phyloP scores from a whole-genome alignment of 2,329 filamentous ascomycete genomes.

The Alternaria novae-zelandiae region DNA sequence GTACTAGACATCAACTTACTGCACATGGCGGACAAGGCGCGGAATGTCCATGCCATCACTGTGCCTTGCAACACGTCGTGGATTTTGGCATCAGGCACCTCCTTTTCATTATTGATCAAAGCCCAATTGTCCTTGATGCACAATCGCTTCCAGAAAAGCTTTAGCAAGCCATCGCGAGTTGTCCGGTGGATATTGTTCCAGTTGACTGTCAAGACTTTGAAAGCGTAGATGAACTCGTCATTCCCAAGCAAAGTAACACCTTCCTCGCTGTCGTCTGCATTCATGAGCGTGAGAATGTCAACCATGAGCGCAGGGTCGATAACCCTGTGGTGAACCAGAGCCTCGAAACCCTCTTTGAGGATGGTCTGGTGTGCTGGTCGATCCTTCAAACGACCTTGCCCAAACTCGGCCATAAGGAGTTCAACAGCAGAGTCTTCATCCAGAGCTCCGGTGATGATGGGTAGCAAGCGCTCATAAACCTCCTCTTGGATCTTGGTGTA shows the following conservation, averaged over 20 bases:
- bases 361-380: slow-evolving; percentile 72
- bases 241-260: slow-evolving; percentile 53
- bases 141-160: slow-evolving; percentile 86
- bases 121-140: slow-evolving; percentile 87
- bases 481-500: slow-evolving; percentile 81
- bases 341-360: slow-evolving; percentile 72
- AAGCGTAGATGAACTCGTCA: slow-evolving; percentile 76
- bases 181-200: slow-evolving; percentile 58
- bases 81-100: slow-evolving; percentile 74
- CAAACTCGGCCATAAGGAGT: slow-evolving; percentile 73
- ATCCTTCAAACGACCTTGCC: slow-evolving; percentile 60
- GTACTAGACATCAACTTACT: slow-evolving; percentile 56
- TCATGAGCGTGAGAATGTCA: slow-evolving; percentile 81
- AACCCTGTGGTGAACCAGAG: slow-evolving; percentile 73
- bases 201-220: slow-evolving; percentile 63
- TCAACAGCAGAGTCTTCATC: slow-evolving; percentile 81
- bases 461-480: slow-evolving; percentile 73
- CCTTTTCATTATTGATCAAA: slow-evolving; percentile 75
- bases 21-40: slow-evolving; percentile 64
- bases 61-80: slow-evolving; percentile 66
- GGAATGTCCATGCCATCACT: slow-evolving; percentile 71
- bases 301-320: slow-evolving; percentile 67
- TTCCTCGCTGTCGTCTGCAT: slow-evolving; percentile 54
- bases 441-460: slow-evolving; percentile 72
- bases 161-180: slow-evolving; percentile 57